phyloP scores from a whole-genome alignment of 768 basidiomycete genomes.

The Multifurca ochricompacta region DNA sequence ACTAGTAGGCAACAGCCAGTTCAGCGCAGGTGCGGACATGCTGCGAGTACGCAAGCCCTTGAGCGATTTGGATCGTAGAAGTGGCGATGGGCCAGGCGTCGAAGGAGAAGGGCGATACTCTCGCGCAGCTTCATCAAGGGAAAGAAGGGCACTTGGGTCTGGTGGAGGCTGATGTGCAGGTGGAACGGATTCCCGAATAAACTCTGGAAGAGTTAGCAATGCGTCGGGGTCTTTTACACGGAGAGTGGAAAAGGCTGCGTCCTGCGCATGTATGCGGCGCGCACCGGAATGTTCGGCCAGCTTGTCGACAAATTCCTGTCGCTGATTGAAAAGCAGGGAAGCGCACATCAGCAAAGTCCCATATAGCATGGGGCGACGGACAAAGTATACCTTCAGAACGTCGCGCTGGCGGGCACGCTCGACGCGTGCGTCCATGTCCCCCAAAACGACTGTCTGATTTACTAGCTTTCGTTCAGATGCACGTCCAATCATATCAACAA shows the following conservation, averaged over 20 bases:
- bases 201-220: slow-evolving; percentile 47
- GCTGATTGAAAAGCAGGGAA: slow-evolving; percentile 34
- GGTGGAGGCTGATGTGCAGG: slow-evolving; percentile 6
- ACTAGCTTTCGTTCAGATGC: slow-evolving; percentile 60
- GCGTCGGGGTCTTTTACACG: slow-evolving; percentile 33
- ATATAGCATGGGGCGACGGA: neutral
- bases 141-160: slow-evolving; percentile 19
- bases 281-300: slow-evolving; percentile 63
- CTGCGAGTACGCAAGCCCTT: slow-evolving; percentile 29
- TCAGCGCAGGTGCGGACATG: slow-evolving; percentile 30
- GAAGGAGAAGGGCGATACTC: slow-evolving; percentile 28
- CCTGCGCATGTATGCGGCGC: slow-evolving; percentile 73
- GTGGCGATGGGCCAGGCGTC: slow-evolving; percentile 25
- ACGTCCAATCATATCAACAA: slow-evolving; percentile 62
- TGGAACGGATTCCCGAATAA: slow-evolving; percentile 21
- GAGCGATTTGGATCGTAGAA: slow-evolving; percentile 29
- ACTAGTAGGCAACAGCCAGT: slow-evolving; percentile 25
- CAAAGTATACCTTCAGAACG: slow-evolving; percentile 47
- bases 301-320: slow-evolving; percentile 68
- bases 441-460: slow-evolving; percentile 63
- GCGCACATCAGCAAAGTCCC: slow-evolving; percentile 2
- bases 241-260: slow-evolving; percentile 46
- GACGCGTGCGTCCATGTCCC: slow-evolving; percentile 44
- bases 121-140: slow-evolving; percentile 36
- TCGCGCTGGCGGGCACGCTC: slow-evolving; percentile 54